Conservation (phyloP, 331 rosid species). For the Prunus yedoensis region DNA sequence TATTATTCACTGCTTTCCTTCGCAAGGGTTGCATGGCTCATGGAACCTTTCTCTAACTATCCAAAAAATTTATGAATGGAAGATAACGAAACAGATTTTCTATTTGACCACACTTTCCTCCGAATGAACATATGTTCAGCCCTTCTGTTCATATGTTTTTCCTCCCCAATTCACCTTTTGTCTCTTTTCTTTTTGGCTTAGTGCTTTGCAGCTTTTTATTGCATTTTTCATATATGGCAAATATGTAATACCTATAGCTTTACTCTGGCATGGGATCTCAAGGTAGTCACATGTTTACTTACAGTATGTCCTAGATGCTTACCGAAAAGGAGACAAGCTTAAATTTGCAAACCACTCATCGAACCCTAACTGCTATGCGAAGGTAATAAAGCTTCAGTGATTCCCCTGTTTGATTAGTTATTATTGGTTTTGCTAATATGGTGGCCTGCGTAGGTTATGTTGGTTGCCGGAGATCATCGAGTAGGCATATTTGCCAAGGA, state of each 20-base stretch:
- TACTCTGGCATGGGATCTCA: background rate
- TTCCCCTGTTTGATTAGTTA: slow-evolving; percentile 2
- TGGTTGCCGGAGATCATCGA: slow-evolving; percentile 97
- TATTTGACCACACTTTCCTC: no score
- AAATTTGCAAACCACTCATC: slow-evolving; percentile 98
- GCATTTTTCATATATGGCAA: slow-evolving; percentile 18
- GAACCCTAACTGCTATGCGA: slow-evolving; percentile 95
- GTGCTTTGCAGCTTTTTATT: background rate
- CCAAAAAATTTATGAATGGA: background rate
- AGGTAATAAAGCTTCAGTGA: slow-evolving; percentile 42
- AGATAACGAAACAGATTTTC: no score
- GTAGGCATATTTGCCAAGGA: slow-evolving; percentile 98
- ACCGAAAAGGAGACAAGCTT: slow-evolving; percentile 97
- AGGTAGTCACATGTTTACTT: slow-evolving; percentile 28
- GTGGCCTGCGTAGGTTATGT: slow-evolving; percentile 66
- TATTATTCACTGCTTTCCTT: background rate
- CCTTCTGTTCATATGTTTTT: background rate
- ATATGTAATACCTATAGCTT: background rate
- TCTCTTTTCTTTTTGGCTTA: background rate
- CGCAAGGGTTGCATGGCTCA: background rate
- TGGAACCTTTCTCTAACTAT: background rate
- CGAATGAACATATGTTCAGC: background rate
- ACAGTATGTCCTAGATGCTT: slow-evolving; percentile 96
- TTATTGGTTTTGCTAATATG: slow-evolving; percentile 20
- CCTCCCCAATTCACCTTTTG: background rate